A percentile compares a stretch with the other conserved stretches of the same genome.
These are phyloP conservation scores for Hansenula lynferdii DNA, from an alignment of 1,139 yeast species.

Conservation along the genomic window DNA sequence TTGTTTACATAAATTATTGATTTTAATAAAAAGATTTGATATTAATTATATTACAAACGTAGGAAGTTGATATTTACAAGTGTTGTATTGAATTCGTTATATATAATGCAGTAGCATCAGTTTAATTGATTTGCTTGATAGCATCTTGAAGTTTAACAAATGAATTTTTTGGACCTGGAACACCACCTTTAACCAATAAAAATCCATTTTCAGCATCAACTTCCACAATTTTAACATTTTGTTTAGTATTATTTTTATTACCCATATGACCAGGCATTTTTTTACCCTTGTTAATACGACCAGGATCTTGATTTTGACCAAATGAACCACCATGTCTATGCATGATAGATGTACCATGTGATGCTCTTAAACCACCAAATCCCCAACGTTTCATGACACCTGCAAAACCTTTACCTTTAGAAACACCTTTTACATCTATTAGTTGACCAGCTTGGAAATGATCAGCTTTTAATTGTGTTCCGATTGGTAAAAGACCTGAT, in stretches of 20 bases:
- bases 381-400: conserved; percentile 98
- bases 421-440: conserved; percentile 72
- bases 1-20: too few species aligned
- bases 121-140: conserved; percentile 20
- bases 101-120: too few species aligned
- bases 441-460: conserved; percentile 80
- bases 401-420: conserved; percentile 96
- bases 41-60: too few species aligned
- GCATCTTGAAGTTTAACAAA: conserved; percentile 80
- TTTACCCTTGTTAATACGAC: conserved; percentile 94
- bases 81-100: conserved; percentile 2
- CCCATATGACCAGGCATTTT: conserved; percentile 99
- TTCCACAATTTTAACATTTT: conserved; percentile 72
- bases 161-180: conserved; percentile 84
- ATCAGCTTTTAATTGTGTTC: conserved; percentile 76
- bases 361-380: conserved; percentile 85
- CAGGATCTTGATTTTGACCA: conserved; percentile 94
- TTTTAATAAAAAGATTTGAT: too few species aligned
- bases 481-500: conserved; percentile 66
- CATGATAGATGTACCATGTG: conserved; percentile 93
- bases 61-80: conserved; percentile 4
- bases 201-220: conserved; percentile 80
- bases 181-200: conserved; percentile 80
- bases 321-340: conserved; percentile 98
- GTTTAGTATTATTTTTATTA: conserved; percentile 63